Evolutionary conservation across 257 asterid genomes (phyloP), one percentile per base, ranked within the genome.

Genomic region (Salvia rosmarinus): DNA sequence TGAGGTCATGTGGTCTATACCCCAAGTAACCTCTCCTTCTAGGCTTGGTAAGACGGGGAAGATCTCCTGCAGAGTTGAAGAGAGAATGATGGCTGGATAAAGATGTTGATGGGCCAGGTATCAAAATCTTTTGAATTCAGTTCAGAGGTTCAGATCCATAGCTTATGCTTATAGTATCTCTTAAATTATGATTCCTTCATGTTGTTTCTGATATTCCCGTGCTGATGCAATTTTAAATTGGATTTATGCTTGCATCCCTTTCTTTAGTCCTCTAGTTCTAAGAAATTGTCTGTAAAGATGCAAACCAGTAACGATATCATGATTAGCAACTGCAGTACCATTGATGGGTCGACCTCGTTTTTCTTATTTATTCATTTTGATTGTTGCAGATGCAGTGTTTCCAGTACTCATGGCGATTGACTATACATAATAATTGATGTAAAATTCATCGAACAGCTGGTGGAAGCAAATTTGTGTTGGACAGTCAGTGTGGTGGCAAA

Each of bases 71-170:
- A 58, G 34, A 30, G 74, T 77, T 13, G 56, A 51, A 70, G 70
- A 52, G 47, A 66, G 74, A 62, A 46, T 35, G 79, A 59, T 67
- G 59, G 55, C 67, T 12, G 80, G 67, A 55, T 28, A 34, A 44
- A 68, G 10, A 52, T 54, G 70, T 20, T 8, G 32, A 68, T 67
- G 79, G 32, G 70, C 65, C 77, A 74, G 85, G 76, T 77, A 71
- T 32, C 6, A 1, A 34, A 47, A 2, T 64, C 12, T 40, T 50
- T 50, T n/a, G 16, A 10, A 37, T 37, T 58, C 12, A 16, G 50
- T 54, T 73, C 30, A 23, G 32, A 52, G 34, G 73, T 40, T 67
- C 16, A 52, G 54, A 42, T 69, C 8, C 35, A 30, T 30, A 25
- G 39, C 20, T 71, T 30, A 49, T 72, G 60, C 39, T 8, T 71